Evolutionary conservation across 2,329 filamentous ascomycete species (phyloP).

Genomic region (Aspergillus sergii): DNA sequence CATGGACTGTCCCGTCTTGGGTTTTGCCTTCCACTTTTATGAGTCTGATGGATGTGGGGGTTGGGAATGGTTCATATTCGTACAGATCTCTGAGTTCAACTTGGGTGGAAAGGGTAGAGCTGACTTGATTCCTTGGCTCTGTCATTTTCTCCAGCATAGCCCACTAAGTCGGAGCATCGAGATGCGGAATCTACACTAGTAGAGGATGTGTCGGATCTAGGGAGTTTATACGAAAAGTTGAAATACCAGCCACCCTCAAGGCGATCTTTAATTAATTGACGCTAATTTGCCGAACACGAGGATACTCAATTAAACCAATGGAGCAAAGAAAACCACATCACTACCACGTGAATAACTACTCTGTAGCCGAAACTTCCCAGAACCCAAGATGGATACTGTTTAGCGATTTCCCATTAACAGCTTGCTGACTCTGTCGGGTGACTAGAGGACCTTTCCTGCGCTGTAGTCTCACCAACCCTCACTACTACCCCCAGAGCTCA

Average conservation of each 20-base stretch:
- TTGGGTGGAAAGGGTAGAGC: background rate
- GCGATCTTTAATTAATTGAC: background rate
- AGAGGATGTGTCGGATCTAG: background rate
- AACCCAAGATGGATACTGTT: background rate
- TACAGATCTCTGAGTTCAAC: background rate
- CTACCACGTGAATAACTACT: background rate
- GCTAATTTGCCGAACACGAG: background rate
- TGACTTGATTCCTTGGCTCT: background rate
- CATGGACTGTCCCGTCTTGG: background rate
- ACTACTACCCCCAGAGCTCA: no score
- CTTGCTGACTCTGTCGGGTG: background rate
- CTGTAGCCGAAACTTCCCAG: background rate
- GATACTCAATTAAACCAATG: background rate
- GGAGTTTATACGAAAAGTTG: background rate
- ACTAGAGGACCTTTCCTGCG: no score
- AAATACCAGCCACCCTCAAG: background rate
- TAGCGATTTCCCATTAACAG: background rate
- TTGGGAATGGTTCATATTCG: conserved; percentile 1
- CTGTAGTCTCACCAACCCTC: background rate
- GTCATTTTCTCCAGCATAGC: background rate
- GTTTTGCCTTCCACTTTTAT: background rate
- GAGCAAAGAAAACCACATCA: background rate
- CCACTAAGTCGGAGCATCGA: background rate
- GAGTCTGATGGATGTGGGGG: conserved; percentile 8
- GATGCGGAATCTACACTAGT: background rate